Conservation (phyloP, 495 filamentous ascomycete genomes). For the Xylaria curta region DNA sequence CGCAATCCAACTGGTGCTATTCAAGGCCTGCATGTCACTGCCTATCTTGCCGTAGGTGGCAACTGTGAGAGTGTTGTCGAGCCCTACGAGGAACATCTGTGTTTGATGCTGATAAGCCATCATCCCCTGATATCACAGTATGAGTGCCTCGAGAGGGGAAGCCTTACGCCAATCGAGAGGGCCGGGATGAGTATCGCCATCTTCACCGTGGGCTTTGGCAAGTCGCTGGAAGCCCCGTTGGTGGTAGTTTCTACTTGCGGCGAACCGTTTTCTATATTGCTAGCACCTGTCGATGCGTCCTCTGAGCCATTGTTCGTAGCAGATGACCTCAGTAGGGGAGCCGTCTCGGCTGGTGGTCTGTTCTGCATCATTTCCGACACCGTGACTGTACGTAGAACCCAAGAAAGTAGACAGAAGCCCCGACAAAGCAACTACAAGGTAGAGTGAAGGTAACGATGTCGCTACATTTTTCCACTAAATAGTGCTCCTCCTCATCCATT, state of each 20-base stretch:
- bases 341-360: conserved; percentile 29
- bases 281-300: conserved; percentile 12
- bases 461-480: too few relatives aligned
- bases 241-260: not conserved
- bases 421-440: not conserved
- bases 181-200: conserved; percentile 64
- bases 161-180: conserved; percentile 61
- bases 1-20: conserved; percentile 84
- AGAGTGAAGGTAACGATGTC: not conserved
- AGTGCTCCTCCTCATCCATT: not conserved
- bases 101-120: not conserved
- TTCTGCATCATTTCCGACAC: not conserved
- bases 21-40: conserved; percentile 77
- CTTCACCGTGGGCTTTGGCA: conserved; percentile 38
- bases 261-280: conserved; percentile 19
- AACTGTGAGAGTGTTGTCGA: conserved; percentile 85
- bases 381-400: not conserved
- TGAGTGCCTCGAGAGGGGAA: too few relatives aligned
- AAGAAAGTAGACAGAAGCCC: not conserved
- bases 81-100: conserved; percentile 72
- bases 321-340: conserved; percentile 30
- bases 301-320: conserved; percentile 21
- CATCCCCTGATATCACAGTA: not conserved
- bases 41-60: conserved; percentile 82
- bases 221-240: not conserved